Evolutionary conservation across 352 stramenopile species (phyloP), one percentile per base, ranked within the genome.

Genomic region (Phytophthora podocarpi): DNA sequence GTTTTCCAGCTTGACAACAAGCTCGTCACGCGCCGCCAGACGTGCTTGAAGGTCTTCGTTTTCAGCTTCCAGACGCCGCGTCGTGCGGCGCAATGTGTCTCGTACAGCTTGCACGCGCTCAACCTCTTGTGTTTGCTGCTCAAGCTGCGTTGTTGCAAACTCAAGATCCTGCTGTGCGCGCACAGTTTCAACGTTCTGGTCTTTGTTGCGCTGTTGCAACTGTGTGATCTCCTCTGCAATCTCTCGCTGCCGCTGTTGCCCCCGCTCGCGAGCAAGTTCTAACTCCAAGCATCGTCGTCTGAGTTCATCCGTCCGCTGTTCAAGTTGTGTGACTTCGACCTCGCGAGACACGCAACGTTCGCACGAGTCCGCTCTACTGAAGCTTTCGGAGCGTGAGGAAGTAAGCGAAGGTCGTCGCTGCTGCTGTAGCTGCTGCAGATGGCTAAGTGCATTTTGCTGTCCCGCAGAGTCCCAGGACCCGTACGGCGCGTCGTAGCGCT

Each of bases 281-380:
- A 84, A 24, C 54, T 76, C 67, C n/a, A 76, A 47, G 23, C 77
- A 86, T n/a, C 72, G 64, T 1, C 75, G 79, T 24, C 70, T 66
- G 15, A 85, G 50, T 26, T 70, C 63, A 31, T 87, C 70, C 20
- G 57, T 36, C 4, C 53, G 49, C 16, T 56, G 61, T 51, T 65
- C 59, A 42, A 74, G 50, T 48, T 73, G 28, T 5, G 40, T 32
- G 31, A 47, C 32, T 35, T 76, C 40, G 1, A 59, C 35, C 23
- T 65, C 56, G 42, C 56, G 58, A 43, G 63, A 46, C 26, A 45
- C 43, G 40, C 61, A 72, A 16, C 43, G 56, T 42, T 68, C 56
- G 15, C 67, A 75, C 24, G 62, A 47, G 18, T 61, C 42, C 1
- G 39, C 31, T 64, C 53, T 36, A 18, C 27, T 50, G 12, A 60